A percentile compares a stretch with the other conserved stretches of the same genome.
These are phyloP conservation scores for Pyrrhoderma lamaoense DNA, from an alignment of 1,284 basidiomycete genomes.

Conservation along the genomic window DNA sequence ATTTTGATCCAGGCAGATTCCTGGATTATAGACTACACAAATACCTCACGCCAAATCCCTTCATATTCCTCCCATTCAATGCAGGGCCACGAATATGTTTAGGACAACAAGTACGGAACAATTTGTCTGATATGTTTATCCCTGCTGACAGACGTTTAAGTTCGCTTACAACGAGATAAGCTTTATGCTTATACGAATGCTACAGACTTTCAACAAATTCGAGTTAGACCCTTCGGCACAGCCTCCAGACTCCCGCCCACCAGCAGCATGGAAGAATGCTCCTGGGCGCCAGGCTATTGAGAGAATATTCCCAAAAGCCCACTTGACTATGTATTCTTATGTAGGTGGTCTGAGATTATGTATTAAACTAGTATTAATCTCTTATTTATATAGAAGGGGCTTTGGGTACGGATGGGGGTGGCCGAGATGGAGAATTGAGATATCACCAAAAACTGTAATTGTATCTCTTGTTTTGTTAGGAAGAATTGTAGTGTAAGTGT, in stretches of 20 bases:
- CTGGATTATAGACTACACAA: conserved; percentile 31
- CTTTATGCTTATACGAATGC: conserved; percentile 56
- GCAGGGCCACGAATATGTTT: conserved; percentile 43
- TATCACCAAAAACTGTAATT: neutral
- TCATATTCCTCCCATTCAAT: conserved; percentile 44
- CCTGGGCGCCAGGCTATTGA: conserved; percentile 10
- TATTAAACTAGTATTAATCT: neutral
- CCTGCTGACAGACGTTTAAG: conserved; percentile 25
- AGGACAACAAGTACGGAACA: conserved; percentile 33
- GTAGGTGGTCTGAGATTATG: conserved; percentile 1
- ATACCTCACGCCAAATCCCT: conserved; percentile 35
- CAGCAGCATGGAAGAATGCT: conserved; percentile 35
- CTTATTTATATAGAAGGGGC: conserved; percentile 6
- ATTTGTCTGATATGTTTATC: neutral
- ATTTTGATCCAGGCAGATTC: conserved; percentile 42
- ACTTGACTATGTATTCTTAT: conserved; percentile 16
- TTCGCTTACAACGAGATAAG: conserved; percentile 67
- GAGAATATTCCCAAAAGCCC: conserved; percentile 13
- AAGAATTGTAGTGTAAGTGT: no score
- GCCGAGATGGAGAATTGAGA: neutral
- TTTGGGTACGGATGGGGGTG: conserved; percentile 14
- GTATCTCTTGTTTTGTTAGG: no score
- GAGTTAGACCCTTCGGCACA: conserved; percentile 38
- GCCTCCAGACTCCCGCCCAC: conserved; percentile 37
- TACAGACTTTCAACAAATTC: conserved; percentile 50